Evolutionary conservation across 306 rosid species (phyloP).

Genomic region (Datisca glomerata): DNA sequence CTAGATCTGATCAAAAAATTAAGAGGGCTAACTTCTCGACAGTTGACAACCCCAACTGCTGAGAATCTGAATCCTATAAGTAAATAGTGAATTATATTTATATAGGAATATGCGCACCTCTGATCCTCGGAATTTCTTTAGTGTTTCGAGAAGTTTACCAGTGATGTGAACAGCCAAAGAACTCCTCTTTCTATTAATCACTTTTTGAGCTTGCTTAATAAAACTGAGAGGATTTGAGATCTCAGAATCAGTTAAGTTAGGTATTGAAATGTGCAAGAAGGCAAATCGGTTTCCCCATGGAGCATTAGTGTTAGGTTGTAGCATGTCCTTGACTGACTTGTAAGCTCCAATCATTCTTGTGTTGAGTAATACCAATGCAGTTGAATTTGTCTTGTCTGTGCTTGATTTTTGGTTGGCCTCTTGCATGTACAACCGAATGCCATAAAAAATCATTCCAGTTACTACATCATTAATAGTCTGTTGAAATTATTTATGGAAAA

Average conservation of each 20-base stretch:
- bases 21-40: too few relatives aligned
- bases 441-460: slow-evolving; percentile 32
- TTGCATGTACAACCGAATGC: slow-evolving; percentile 41
- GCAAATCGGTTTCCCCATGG: slow-evolving; percentile 48
- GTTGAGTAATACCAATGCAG: slow-evolving; percentile 41
- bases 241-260: slow-evolving; percentile 17
- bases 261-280: slow-evolving; percentile 36
- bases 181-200: slow-evolving; percentile 35
- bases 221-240: slow-evolving; percentile 31
- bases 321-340: slow-evolving; percentile 38
- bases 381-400: slow-evolving; percentile 21
- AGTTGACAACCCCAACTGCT: too few relatives aligned
- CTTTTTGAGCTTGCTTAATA: slow-evolving; percentile 25
- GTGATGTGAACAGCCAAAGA: slow-evolving; percentile 28
- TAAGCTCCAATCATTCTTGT: slow-evolving; percentile 40
- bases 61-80: too few relatives aligned
- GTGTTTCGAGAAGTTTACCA: slow-evolving; percentile 21
- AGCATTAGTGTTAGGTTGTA: slow-evolving; percentile 20
- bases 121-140: slow-evolving; percentile 33
- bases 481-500: too few relatives aligned
- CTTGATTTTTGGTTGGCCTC: slow-evolving; percentile 23
- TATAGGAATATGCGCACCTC: too few relatives aligned
- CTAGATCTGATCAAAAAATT: too few relatives aligned
- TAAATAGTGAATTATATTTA: too few relatives aligned
- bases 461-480: slow-evolving; percentile 48